Evolutionary conservation across 2,329 filamentous ascomycete species (phyloP), one percentile per base, ranked within the genome.

Genomic region (Penicillium sclerotigenum): DNA sequence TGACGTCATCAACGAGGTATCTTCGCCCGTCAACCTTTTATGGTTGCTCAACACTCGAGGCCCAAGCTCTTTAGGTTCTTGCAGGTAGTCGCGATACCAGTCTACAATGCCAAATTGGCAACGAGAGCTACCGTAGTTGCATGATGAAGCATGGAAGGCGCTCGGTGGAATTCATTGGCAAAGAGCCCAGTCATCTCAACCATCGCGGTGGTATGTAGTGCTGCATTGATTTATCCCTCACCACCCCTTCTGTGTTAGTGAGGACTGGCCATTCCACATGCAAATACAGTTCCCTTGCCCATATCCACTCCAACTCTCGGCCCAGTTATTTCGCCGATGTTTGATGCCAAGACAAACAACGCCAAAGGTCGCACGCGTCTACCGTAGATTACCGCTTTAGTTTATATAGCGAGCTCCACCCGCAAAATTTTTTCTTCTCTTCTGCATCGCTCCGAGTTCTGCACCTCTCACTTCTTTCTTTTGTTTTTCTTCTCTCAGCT

Each of bases 341-440:
- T 57, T 54, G 50, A 55, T 48, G 51, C 45, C 51, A 52, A 52
- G 33, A 24, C 53, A 55, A 54, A 57, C 52, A 54, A 28, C 51
- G 4, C 16, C 11, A 22, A 41, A 40, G 34, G 46, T 43, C 26
- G 4, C 2, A 24, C 18, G 4, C 40, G 53, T 36, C 42, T 38
- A 47, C 45, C 48, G 56, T 50, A 47, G 26, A 11, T n/a, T 14
- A 41, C 47, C 38, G 52, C 37, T 10, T 45, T 52, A 9, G 47
- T 49, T 48, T 59, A 59, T 53, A 56, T 46, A 47, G 46, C 42
- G 33, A 48, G 38, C 54, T 51, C 54, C 54, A 56, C 54, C 13
- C 45, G 54, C 42, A 53, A 36, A 47, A 26, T 53, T 59, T 57
- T 59, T 57, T 29, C 45, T 46, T 50, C 38, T 46, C 28, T 40